Evolutionary conservation across 192 early-diverging fungal genomes (phyloP).

Genomic region (Coemansia sp.): DNA sequence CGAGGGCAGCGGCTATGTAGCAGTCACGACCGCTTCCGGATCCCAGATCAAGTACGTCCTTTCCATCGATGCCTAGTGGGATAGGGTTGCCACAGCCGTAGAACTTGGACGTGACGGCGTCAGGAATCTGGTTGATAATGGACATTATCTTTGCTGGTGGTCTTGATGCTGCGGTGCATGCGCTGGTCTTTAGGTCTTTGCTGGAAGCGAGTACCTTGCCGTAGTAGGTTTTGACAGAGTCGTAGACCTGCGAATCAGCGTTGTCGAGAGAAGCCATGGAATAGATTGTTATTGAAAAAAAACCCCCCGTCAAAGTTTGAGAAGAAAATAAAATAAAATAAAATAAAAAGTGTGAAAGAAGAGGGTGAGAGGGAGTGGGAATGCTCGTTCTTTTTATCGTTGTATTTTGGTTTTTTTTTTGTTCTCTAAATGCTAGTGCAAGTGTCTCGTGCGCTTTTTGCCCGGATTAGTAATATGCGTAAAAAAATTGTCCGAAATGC

Average conservation of each 20-base stretch:
- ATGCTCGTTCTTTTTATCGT: too few relatives aligned
- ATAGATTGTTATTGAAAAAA: not conserved
- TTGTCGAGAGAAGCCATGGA: slow-evolving; percentile 5
- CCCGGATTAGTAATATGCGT: too few relatives aligned
- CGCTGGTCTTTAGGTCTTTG: slow-evolving; percentile 33
- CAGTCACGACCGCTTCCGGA: slow-evolving; percentile 53
- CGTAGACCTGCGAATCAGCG: slow-evolving; percentile 10
- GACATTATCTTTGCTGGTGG: slow-evolving; percentile 8
- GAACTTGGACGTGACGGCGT: slow-evolving; percentile 35
- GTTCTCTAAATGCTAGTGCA: too few relatives aligned
- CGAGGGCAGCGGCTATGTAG: slow-evolving; percentile 49
- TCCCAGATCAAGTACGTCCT: slow-evolving; percentile 49
- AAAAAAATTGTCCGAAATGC: too few relatives aligned
- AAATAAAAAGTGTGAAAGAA: too few relatives aligned
- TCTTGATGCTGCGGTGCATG: slow-evolving; percentile 14
- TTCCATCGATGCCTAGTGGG: slow-evolving; percentile 44
- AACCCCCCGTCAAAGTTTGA: too few relatives aligned
- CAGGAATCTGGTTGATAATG: slow-evolving; percentile 24
- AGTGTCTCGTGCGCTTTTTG: too few relatives aligned
- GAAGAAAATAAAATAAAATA: too few relatives aligned
- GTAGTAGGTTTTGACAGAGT: slow-evolving; percentile 38
- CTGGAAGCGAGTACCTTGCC: slow-evolving; percentile 30
- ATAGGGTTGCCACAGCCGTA: slow-evolving; percentile 51
- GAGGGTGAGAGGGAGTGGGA: too few relatives aligned
- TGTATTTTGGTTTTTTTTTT: too few relatives aligned